Conservation (phyloP, 257 asterid genomes). For the Rauvolfia tetraphylla region DNA sequence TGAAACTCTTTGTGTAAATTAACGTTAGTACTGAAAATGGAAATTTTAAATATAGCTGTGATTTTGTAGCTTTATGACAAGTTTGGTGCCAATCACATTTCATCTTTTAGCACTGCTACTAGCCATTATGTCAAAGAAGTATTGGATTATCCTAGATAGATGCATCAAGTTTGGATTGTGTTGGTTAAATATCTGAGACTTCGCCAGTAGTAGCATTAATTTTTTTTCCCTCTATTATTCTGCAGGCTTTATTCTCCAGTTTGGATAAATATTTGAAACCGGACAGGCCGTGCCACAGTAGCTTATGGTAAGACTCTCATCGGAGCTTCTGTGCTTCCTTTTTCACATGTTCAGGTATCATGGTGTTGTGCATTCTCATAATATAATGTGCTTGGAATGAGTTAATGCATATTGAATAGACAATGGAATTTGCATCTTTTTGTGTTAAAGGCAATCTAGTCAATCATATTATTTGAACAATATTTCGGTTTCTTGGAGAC, state of each 20-base stretch:
- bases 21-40: neutral
- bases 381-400: neutral
- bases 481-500: neutral
- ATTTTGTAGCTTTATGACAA: neutral
- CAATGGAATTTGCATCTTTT: neutral
- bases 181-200: neutral
- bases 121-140: neutral
- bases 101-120: neutral
- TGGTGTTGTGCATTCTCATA: neutral
- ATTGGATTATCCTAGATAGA: neutral
- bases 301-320: conserved; percentile 66
- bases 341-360: neutral
- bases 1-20: neutral
- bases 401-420: neutral
- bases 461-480: neutral
- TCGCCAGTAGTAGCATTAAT: neutral
- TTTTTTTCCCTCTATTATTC: neutral
- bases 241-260: conserved; percentile 77
- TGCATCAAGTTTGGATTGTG: neutral
- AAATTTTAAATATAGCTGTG: neutral
- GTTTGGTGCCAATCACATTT: neutral
- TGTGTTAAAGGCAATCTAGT: neutral
- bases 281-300: conserved; percentile 78
- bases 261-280: conserved; percentile 82
- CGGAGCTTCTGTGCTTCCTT: conserved; percentile 1